phyloP scores from a whole-genome alignment of 805 yeast genomes.

The Wickerhamomyces rabaulensis region DNA sequence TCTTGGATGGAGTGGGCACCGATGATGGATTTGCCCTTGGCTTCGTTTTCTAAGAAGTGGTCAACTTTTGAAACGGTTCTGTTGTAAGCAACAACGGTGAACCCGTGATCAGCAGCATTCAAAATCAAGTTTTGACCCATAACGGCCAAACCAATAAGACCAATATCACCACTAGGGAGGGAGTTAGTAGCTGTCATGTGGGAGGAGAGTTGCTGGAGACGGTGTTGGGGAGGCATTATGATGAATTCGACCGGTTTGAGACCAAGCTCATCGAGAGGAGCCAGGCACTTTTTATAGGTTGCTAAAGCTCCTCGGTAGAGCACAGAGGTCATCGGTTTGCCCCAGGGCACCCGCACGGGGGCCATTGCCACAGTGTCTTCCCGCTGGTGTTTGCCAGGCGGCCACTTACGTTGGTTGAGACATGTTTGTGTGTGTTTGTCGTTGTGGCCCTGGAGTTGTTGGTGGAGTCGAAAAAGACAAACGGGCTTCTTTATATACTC shows the following conservation, averaged over 20 bases:
- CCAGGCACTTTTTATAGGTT: too few relatives aligned
- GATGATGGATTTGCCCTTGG: slow-evolving; percentile 93
- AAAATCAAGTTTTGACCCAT: slow-evolving; percentile 98
- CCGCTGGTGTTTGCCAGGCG: too few relatives aligned
- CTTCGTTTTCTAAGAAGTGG: slow-evolving; percentile 88
- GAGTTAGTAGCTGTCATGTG: slow-evolving; percentile 13
- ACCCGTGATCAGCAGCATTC: slow-evolving; percentile 98
- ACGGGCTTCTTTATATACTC: not conserved
- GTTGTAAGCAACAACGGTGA: slow-evolving; percentile 97
- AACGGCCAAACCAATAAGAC: slow-evolving; percentile 98
- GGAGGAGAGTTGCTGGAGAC: slow-evolving; percentile 7
- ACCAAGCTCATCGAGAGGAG: too few relatives aligned
- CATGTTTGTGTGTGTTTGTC: slow-evolving; percentile 6
- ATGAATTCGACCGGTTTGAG: too few relatives aligned
- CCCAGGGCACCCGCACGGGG: too few relatives aligned
- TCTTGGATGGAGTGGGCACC: slow-evolving; percentile 94
- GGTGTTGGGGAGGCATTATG: slow-evolving; percentile 6
- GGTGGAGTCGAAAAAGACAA: not conserved
- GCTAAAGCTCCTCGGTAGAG: not conserved
- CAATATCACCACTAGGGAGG: slow-evolving; percentile 78
- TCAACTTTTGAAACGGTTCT: slow-evolving; percentile 96
- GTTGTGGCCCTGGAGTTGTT: not conserved
- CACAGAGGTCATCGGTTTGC: too few relatives aligned
- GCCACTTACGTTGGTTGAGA: slow-evolving; percentile 23
- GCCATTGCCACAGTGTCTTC: too few relatives aligned